phyloP scores from a whole-genome alignment of 352 stramenopile species.

The Phytophthora sansomeana region DNA sequence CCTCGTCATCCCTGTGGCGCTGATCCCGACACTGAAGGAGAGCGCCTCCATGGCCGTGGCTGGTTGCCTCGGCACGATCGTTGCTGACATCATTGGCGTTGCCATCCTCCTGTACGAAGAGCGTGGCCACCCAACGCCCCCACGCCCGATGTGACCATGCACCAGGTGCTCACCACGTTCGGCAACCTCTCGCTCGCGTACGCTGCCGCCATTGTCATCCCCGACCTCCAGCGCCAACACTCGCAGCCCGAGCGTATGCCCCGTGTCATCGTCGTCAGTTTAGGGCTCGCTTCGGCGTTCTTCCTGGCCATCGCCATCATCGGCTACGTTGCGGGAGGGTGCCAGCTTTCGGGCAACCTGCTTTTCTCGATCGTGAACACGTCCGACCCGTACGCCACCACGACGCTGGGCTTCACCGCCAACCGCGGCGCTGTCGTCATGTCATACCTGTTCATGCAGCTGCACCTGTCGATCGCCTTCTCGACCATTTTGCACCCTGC shows the following conservation, averaged over 20 bases:
- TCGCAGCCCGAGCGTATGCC: conserved; percentile 40
- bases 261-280: conserved; percentile 36
- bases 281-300: conserved; percentile 24
- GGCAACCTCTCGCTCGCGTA: no score
- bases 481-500: conserved; percentile 35
- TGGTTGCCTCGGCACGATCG: conserved; percentile 35
- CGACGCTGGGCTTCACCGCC: conserved; percentile 25
- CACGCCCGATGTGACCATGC: conserved; percentile 12
- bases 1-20: conserved; percentile 29
- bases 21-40: conserved; percentile 42
- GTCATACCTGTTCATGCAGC: conserved; percentile 40
- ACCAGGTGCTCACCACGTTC: conserved; percentile 41
- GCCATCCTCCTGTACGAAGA: conserved; percentile 26
- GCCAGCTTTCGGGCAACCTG: conserved; percentile 39
- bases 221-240: conserved; percentile 35
- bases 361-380: conserved; percentile 37
- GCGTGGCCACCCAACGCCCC: conserved; percentile 31
- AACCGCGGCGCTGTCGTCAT: conserved; percentile 33
- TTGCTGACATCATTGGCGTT: conserved; percentile 37
- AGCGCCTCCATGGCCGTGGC: conserved; percentile 30
- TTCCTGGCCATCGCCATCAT: conserved; percentile 27
- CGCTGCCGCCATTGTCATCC: conserved; percentile 36
- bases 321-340: conserved; percentile 28
- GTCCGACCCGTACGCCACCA: conserved; percentile 21
- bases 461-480: conserved; percentile 37